Evolutionary conservation across 1,139 yeast species (phyloP), one percentile per base, ranked within the genome.

Genomic region (Yamadazyma atlantica): DNA sequence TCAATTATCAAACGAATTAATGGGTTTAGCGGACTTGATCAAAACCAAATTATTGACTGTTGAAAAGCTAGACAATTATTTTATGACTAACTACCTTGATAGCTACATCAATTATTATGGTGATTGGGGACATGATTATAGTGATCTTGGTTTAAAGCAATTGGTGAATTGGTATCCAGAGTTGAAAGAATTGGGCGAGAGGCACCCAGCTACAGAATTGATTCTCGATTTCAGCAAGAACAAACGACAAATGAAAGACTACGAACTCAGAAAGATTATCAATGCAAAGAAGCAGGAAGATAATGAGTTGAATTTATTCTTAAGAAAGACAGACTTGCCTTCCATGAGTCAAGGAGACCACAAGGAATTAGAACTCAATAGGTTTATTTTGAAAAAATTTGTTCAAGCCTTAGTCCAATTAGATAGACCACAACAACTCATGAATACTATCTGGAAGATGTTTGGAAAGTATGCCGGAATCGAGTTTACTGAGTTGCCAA

Each of bases 381-480:
- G 57, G 37, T 69, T 66, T 39, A 39, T 69, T 12, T 48, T 69
- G 29, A 57, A 57, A 42, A 51, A 53, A 17, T 51, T 55, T 1
- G 49, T 70, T 27, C 73, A 69, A 38, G 62, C 62, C 2, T 51
- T 71, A 19, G 36, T 57, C 15, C 54, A 57, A 18, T 43, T 69
- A 37, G 74, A 73, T 9, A 57, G 53, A 36, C 52, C 57, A 15
- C 48, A 52, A 11, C 70, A 66, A 37, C 65, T 64, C 36, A 45
- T 60, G 17, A 42, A 52, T 31, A 54, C 59, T 2, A 46, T 60
- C 19, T 66, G 68, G 69, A 59, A 55, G 29, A 36, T 57, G 1
- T 45, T 69, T 27, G 49, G 54, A 35, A 54, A 54, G 37, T 69
- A 70, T 67, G 74, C 69, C 4, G 69, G 69, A 4, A 43, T 63